Conservation (phyloP, 768 basidiomycete species). For the Termitomyces sp. region DNA sequence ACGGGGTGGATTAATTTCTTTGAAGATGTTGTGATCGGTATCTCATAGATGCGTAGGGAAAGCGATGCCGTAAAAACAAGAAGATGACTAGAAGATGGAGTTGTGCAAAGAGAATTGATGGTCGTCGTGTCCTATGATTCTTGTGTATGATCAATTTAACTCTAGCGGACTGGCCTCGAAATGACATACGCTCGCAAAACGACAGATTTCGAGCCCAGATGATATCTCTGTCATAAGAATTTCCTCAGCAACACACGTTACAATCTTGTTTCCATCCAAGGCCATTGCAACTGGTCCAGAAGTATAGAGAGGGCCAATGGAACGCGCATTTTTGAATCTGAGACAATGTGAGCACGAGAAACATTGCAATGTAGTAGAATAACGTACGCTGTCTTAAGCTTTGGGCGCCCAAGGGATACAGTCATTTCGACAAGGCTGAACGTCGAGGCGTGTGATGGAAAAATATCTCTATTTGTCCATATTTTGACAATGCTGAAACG, state of each 20-base stretch:
- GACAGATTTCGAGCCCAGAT: conserved; percentile 68
- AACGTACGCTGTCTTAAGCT: conserved; percentile 59
- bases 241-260: conserved; percentile 86
- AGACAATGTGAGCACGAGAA: conserved; percentile 3
- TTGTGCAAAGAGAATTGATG: conserved; percentile 79
- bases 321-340: conserved; percentile 73
- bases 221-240: conserved; percentile 78
- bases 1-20: conserved; percentile 56
- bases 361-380: not conserved
- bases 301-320: conserved; percentile 81
- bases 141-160: not conserved
- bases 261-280: conserved; percentile 68
- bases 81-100: conserved; percentile 69
- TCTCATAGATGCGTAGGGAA: conserved; percentile 76
- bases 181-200: conserved; percentile 73
- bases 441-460: conserved; percentile 3
- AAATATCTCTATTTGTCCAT: conserved; percentile 12
- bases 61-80: conserved; percentile 77
- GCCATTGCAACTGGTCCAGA: conserved; percentile 81
- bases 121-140: conserved; percentile 68
- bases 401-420: conserved; percentile 30
- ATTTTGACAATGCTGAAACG: conserved; percentile 5
- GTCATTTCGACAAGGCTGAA: conserved; percentile 21
- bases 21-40: conserved; percentile 47
- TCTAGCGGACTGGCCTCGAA: not conserved